Percentiles rank a stretch among this genome's conserved stretches.
phyloP scores from a whole-genome alignment of 192 early-diverging fungal species.

The Gonapodya sp. region DNA sequence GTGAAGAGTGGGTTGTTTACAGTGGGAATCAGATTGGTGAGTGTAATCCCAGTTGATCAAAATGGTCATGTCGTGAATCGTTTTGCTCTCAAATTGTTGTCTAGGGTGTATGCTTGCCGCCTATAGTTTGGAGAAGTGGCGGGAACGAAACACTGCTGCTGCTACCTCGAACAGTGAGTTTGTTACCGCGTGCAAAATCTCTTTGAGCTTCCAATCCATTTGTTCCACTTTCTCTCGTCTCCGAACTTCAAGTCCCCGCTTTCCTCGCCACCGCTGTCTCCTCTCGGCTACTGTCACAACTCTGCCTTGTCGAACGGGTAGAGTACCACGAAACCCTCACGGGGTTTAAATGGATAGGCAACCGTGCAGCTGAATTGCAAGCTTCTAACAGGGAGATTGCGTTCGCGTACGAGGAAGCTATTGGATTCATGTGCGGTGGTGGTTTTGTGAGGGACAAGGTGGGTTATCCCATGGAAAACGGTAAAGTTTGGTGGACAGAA shows the following conservation, averaged over 20 bases:
- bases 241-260: constrained; percentile 28
- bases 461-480: not conserved
- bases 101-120: not conserved
- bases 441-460: constrained; percentile 68
- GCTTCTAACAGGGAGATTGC: constrained; percentile 53
- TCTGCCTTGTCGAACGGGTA: constrained; percentile 67
- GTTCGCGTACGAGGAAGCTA: constrained; percentile 92
- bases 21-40: constrained; percentile 84
- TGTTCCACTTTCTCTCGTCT: too few species aligned
- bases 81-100: not conserved
- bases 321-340: constrained; percentile 85
- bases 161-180: too few species aligned
- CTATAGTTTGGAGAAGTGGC: constrained; percentile 1
- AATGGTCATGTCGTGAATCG: not conserved
- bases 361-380: constrained; percentile 60
- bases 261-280: constrained; percentile 83
- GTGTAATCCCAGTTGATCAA: not conserved
- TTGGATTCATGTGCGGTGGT: constrained; percentile 68
- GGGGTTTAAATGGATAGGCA: constrained; percentile 95
- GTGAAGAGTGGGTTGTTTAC: constrained; percentile 68
- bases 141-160: not conserved
- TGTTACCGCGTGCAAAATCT: too few species aligned
- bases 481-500: not conserved
- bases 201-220: too few species aligned
- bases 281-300: constrained; percentile 66